Evolutionary conservation across 495 filamentous ascomycete genomes (phyloP).

Genomic region (Amniculicola lignicola): DNA sequence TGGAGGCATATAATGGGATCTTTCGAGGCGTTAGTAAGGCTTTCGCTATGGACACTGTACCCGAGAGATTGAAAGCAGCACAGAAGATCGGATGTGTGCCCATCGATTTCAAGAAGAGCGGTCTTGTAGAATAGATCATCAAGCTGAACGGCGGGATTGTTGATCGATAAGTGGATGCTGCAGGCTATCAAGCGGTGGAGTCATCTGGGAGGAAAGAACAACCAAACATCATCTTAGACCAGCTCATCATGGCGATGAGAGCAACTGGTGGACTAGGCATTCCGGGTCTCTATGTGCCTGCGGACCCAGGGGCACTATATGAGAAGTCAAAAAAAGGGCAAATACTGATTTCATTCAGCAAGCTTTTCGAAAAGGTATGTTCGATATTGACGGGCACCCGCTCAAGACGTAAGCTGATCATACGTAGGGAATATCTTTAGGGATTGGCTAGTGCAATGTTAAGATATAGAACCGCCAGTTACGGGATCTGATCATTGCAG

Average conservation of each 20-base stretch:
- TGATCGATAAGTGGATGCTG: conserved; percentile 39
- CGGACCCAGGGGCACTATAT: conserved; percentile 40
- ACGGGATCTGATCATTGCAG: conserved; percentile 57
- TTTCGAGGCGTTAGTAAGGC: conserved; percentile 54
- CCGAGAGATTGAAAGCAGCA: conserved; percentile 50
- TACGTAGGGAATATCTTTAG: conserved; percentile 47
- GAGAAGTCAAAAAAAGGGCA: conserved; percentile 37
- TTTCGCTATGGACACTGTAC: conserved; percentile 55
- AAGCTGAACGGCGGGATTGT: conserved; percentile 47
- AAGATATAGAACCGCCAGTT: conserved; percentile 58
- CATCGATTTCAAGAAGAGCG: conserved; percentile 38
- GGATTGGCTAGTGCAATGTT: conserved; percentile 60
- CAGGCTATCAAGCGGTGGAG: conserved; percentile 28
- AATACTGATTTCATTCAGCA: conserved; percentile 58
- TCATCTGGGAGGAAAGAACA: conserved; percentile 39
- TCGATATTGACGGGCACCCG: not conserved
- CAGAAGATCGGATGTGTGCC: conserved; percentile 53
- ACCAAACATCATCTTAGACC: conserved; percentile 43
- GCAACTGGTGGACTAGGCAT: conserved; percentile 42
- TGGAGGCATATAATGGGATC: conserved; percentile 55
- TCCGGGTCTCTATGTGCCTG: conserved; percentile 42
- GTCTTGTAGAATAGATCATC: conserved; percentile 46
- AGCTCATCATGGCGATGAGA: conserved; percentile 41
- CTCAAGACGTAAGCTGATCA: conserved; percentile 1
- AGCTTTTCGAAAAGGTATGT: conserved; percentile 58